A percentile compares a stretch with the other conserved stretches of the same genome.
phyloP scores from a whole-genome alignment of 352 stramenopile genomes.

The Nothophytophthora sp. region DNA sequence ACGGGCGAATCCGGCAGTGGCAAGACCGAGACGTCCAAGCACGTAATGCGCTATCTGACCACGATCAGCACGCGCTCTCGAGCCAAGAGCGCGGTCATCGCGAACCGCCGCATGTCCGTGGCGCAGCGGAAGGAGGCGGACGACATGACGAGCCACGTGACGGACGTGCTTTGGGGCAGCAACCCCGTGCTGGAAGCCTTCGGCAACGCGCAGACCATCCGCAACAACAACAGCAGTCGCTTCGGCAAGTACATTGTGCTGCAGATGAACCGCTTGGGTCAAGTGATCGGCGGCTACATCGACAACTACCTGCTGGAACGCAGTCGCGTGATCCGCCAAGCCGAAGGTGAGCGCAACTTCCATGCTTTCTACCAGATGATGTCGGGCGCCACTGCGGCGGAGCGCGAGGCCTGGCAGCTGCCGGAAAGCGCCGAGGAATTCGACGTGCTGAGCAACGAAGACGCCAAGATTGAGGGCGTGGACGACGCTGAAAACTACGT shows the following conservation, averaged over 20 bases:
- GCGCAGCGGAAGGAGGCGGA: conserved; percentile 74
- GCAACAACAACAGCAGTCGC: conserved; percentile 87
- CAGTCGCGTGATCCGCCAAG: conserved; percentile 86
- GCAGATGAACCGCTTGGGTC: conserved; percentile 80
- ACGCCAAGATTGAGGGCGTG: conserved; percentile 73
- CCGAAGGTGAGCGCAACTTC: conserved; percentile 92
- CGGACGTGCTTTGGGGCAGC: conserved; percentile 74
- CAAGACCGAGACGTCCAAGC: conserved; percentile 97
- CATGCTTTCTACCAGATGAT: conserved; percentile 95
- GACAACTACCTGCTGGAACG: conserved; percentile 94
- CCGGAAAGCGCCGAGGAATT: conserved; percentile 51
- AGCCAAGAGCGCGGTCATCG: conserved; percentile 69
- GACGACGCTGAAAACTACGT: conserved; percentile 74
- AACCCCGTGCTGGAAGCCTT: conserved; percentile 88
- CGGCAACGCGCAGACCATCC: conserved; percentile 86
- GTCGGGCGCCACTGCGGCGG: conserved; percentile 51
- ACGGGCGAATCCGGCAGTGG: conserved; percentile 87
- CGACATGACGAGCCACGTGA: conserved; percentile 71
- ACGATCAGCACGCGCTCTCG: conserved; percentile 74
- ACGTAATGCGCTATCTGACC: conserved; percentile 95
- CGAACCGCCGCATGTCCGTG: conserved; percentile 78
- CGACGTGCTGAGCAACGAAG: conserved; percentile 65
- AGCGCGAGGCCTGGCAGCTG: conserved; percentile 61
- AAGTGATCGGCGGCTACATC: conserved; percentile 83
- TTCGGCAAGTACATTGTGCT: conserved; percentile 91